Evolutionary conservation across 768 basidiomycete genomes (phyloP).

Genomic region (Cystobasidium tubakii): DNA sequence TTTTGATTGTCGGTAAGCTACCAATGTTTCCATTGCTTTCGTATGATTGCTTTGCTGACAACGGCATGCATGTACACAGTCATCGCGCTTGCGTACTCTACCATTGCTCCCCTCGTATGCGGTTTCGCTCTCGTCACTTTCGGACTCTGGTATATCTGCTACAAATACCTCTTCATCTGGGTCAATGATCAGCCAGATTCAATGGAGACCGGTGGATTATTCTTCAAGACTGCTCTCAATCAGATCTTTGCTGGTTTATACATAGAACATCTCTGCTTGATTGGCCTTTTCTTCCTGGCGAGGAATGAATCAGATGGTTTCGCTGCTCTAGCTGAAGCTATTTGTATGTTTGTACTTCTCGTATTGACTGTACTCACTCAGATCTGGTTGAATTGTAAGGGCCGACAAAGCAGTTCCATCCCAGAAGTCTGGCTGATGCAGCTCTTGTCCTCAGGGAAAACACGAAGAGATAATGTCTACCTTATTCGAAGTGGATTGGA

Average conservation of each 20-base stretch:
- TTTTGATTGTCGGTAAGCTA: slow-evolving; percentile 56
- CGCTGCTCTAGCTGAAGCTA: slow-evolving; percentile 64
- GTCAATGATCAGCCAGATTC: slow-evolving; percentile 42
- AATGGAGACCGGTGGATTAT: slow-evolving; percentile 63
- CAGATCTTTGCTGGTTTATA: slow-evolving; percentile 93
- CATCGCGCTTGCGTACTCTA: slow-evolving; percentile 62
- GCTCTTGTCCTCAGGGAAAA: slow-evolving; percentile 43
- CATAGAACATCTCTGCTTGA: slow-evolving; percentile 74
- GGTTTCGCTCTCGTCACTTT: slow-evolving; percentile 11
- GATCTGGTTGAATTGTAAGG: slow-evolving; percentile 62
- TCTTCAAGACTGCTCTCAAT: slow-evolving; percentile 89
- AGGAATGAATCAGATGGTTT: slow-evolving; percentile 55
- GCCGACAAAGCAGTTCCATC: slow-evolving; percentile 78
- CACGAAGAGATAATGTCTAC: slow-evolving; percentile 1
- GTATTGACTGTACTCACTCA: slow-evolving; percentile 56
- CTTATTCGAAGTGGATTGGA: background rate
- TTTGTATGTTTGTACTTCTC: slow-evolving; percentile 76
- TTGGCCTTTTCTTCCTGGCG: slow-evolving; percentile 82
- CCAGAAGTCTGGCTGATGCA: slow-evolving; percentile 55
- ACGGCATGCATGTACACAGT: slow-evolving; percentile 47
- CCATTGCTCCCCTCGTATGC: slow-evolving; percentile 40
- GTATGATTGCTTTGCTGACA: slow-evolving; percentile 68
- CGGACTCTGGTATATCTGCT: slow-evolving; percentile 26
- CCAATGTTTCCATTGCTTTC: slow-evolving; percentile 54
- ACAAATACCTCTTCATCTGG: slow-evolving; percentile 53